These are phyloP conservation scores for Ramaria sp. DNA, from an alignment of 768 basidiomycete species.

Conservation along the genomic window DNA sequence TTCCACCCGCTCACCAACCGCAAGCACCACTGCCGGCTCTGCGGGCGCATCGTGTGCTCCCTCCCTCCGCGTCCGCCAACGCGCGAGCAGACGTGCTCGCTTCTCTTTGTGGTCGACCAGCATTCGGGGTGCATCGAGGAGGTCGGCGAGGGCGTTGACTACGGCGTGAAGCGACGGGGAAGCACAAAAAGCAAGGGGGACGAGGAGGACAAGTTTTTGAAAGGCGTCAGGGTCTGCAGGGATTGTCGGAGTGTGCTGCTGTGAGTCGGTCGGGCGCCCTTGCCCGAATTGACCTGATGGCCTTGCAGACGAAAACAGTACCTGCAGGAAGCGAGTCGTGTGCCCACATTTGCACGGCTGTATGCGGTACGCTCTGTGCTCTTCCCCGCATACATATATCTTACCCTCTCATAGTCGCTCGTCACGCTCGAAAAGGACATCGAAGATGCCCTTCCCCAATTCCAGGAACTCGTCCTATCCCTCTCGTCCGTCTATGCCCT, in stretches of 20 bases:
- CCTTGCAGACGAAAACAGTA: constrained; percentile 68
- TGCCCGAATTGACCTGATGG: neutral
- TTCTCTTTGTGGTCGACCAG: constrained; percentile 79
- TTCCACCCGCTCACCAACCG: constrained; percentile 89
- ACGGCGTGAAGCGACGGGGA: constrained; percentile 55
- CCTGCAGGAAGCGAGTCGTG: constrained; percentile 45
- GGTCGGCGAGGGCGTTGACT: constrained; percentile 75
- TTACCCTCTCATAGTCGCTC: constrained; percentile 40
- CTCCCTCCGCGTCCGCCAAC: constrained; percentile 67
- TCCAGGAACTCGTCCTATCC: constrained; percentile 73
- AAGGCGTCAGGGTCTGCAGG: constrained; percentile 80
- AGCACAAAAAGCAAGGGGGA: constrained; percentile 21
- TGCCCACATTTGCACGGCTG: constrained; percentile 55
- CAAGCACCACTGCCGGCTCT: constrained; percentile 93
- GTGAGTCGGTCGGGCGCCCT: constrained; percentile 35
- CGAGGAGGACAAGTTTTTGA: constrained; percentile 76
- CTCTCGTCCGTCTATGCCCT: constrained; percentile 39
- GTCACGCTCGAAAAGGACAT: constrained; percentile 77
- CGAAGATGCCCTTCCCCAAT: constrained; percentile 76
- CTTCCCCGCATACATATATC: neutral
- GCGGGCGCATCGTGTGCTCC: constrained; percentile 86
- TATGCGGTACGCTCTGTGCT: constrained; percentile 44
- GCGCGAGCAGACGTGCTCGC: constrained; percentile 59
- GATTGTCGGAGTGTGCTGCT: constrained; percentile 71
- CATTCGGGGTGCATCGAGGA: constrained; percentile 72